Evolutionary conservation across 352 stramenopile genomes (phyloP).

Genomic region (Pythium volutum): DNA sequence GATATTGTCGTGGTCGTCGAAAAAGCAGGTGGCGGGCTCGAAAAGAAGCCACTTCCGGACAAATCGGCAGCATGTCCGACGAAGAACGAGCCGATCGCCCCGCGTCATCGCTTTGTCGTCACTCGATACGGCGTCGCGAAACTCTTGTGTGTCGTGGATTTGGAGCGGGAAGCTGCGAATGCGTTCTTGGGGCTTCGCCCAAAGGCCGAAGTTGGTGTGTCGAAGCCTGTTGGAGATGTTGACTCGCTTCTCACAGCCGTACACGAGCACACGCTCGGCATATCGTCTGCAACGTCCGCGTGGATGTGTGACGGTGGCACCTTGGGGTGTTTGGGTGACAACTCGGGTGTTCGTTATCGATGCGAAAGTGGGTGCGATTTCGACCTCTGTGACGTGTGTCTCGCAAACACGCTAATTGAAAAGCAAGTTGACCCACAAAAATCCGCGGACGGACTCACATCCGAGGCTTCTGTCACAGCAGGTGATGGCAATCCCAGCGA

Average conservation of each 20-base stretch:
- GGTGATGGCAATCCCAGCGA: neutral
- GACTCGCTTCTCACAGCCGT: slow-evolving; percentile 38
- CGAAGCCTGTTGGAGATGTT: slow-evolving; percentile 10
- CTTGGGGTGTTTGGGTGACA: slow-evolving; percentile 53
- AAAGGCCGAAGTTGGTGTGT: slow-evolving; percentile 13
- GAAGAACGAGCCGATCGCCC: slow-evolving; percentile 24
- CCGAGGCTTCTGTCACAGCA: neutral
- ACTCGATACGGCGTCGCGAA: slow-evolving; percentile 50
- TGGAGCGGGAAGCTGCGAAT: slow-evolving; percentile 51
- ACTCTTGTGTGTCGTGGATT: slow-evolving; percentile 44
- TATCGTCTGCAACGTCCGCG: slow-evolving; percentile 49
- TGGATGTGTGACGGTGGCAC: slow-evolving; percentile 77
- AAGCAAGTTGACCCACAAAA: slow-evolving; percentile 17
- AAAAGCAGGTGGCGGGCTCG: slow-evolving; percentile 38
- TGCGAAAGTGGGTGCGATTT: slow-evolving; percentile 70
- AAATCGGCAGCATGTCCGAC: slow-evolving; percentile 5
- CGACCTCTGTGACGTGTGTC: slow-evolving; percentile 67
- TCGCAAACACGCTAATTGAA: slow-evolving; percentile 37
- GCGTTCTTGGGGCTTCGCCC: slow-evolving; percentile 49
- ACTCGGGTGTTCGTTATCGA: slow-evolving; percentile 51
- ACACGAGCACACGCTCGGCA: slow-evolving; percentile 48
- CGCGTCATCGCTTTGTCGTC: slow-evolving; percentile 63
- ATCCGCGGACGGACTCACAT: neutral
- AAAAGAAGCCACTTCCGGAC: slow-evolving; percentile 50
- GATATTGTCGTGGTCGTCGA: slow-evolving; percentile 72